Evolutionary conservation across 768 basidiomycete genomes (phyloP).

Genomic region (Coprinellus micaceus): DNA sequence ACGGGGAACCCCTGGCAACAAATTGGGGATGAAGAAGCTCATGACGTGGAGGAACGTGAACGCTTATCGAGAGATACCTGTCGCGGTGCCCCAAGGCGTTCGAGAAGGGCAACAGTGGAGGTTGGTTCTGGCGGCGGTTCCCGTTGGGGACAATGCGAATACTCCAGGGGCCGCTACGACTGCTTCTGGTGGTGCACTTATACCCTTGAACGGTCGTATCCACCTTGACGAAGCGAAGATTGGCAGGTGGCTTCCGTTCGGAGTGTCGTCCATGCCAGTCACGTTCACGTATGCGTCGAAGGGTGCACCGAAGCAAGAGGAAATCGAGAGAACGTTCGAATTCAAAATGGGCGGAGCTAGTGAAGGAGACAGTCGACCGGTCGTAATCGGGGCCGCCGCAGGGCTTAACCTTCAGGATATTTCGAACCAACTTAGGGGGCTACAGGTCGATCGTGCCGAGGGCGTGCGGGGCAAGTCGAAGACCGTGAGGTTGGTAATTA

Average conservation of each 20-base stretch:
- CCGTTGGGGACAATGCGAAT: constrained; percentile 4
- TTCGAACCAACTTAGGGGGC: constrained; percentile 15
- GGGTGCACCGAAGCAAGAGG: constrained; percentile 56
- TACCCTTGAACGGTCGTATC: constrained; percentile 23
- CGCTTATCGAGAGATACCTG: constrained; percentile 71
- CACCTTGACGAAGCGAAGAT: constrained; percentile 39
- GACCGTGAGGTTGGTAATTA: constrained; percentile 41
- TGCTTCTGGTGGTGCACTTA: constrained; percentile 10
- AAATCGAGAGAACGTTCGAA: constrained; percentile 56
- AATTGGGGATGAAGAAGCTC: constrained; percentile 44
- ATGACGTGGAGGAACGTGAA: constrained; percentile 68
- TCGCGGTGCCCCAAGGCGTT: constrained; percentile 57
- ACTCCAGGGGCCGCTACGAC: not conserved
- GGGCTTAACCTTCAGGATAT: constrained; percentile 14
- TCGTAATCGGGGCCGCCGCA: not conserved
- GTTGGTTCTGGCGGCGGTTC: constrained; percentile 51
- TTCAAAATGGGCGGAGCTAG: not conserved
- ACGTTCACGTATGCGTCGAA: constrained; percentile 26
- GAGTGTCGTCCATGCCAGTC: constrained; percentile 71
- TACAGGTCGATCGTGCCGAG: constrained; percentile 16
- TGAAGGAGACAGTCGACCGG: no score
- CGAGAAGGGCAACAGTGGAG: constrained; percentile 59
- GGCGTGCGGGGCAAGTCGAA: not conserved
- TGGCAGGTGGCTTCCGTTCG: constrained; percentile 44
- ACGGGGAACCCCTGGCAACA: not conserved